Percentiles rank a stretch among this genome's conserved stretches.
Conservation (phyloP, 1,139 yeast species). For the Yamadazyma diddensiae region DNA sequence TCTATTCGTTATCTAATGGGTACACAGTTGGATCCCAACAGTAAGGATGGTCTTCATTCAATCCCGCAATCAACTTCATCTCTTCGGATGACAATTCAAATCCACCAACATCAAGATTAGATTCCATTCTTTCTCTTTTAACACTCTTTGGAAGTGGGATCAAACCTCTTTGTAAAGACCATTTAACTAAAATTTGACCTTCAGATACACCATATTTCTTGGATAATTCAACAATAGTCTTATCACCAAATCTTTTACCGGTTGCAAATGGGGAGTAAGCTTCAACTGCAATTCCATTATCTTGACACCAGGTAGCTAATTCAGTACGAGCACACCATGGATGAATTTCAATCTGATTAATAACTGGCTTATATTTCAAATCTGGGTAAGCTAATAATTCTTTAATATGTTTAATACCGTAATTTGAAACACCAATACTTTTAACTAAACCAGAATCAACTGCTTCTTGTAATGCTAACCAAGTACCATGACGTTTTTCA, state of each 20-base stretch:
- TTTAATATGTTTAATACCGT: conserved; percentile 54
- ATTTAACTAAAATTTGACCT: conserved; percentile 62
- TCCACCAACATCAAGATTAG: conserved; percentile 40
- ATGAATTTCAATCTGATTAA: conserved; percentile 71
- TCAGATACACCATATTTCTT: conserved; percentile 51
- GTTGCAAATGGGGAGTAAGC: conserved; percentile 78
- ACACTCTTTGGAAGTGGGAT: conserved; percentile 73
- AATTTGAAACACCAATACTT: conserved; percentile 66
- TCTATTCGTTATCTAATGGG: conserved; percentile 3
- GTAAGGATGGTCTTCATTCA: neutral
- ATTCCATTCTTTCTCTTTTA: conserved; percentile 43
- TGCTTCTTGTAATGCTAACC: conserved; percentile 43
- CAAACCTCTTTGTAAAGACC: conserved; percentile 67
- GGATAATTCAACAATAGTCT: conserved; percentile 48
- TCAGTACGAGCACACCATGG: conserved; percentile 70
- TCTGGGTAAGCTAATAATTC: conserved; percentile 54
- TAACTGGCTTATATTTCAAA: conserved; percentile 55
- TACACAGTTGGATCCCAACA: conserved; percentile 4
- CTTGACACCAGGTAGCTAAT: conserved; percentile 50
- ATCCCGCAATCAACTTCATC: neutral
- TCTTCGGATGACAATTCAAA: conserved; percentile 49
- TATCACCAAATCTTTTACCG: conserved; percentile 48
- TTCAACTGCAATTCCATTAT: conserved; percentile 56
- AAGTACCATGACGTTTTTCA: conserved; percentile 34
- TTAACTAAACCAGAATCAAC: conserved; percentile 25